Percentiles rank a stretch among this genome's conserved stretches.
Evolutionary conservation across 805 yeast species (phyloP).

Genomic region (Clavispora asparagi): DNA sequence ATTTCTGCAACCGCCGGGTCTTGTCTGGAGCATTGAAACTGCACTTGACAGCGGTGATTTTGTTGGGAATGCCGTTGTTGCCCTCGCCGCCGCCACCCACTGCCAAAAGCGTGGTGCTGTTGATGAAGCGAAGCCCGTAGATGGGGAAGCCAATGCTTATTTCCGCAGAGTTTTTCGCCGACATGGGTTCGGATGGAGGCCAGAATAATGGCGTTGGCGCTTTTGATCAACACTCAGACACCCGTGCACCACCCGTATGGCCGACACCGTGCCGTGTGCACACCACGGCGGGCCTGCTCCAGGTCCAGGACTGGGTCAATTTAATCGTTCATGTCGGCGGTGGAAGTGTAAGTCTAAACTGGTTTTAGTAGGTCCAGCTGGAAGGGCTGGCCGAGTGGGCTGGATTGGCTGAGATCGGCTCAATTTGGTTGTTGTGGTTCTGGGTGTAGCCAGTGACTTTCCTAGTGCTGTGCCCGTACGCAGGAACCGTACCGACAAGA

Average conservation of each 20-base stretch:
- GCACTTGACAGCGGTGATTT: conserved; percentile 60
- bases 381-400: no score
- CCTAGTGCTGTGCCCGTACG: no score
- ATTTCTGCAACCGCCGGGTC: conserved; percentile 44
- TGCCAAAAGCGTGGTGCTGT: conserved; percentile 55
- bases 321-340: no score
- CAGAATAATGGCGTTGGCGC: neutral
- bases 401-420: no score
- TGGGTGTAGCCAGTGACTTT: no score
- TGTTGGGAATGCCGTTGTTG: conserved; percentile 81
- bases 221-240: neutral
- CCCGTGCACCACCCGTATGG: neutral
- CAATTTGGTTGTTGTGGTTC: no score
- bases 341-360: no score
- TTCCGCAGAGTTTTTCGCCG: conserved; percentile 24
- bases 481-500: no score
- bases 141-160: conserved; percentile 66
- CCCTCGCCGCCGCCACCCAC: conserved; percentile 98
- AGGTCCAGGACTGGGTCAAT: no score
- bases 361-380: no score
- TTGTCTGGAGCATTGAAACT: conserved; percentile 46
- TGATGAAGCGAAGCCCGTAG: conserved; percentile 69
- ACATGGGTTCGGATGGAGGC: conserved; percentile 4
- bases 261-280: neutral
- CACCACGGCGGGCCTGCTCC: no score